These are phyloP conservation scores for Penicillium steckii DNA, from an alignment of 495 filamentous ascomycete genomes.

Conservation along the genomic window DNA sequence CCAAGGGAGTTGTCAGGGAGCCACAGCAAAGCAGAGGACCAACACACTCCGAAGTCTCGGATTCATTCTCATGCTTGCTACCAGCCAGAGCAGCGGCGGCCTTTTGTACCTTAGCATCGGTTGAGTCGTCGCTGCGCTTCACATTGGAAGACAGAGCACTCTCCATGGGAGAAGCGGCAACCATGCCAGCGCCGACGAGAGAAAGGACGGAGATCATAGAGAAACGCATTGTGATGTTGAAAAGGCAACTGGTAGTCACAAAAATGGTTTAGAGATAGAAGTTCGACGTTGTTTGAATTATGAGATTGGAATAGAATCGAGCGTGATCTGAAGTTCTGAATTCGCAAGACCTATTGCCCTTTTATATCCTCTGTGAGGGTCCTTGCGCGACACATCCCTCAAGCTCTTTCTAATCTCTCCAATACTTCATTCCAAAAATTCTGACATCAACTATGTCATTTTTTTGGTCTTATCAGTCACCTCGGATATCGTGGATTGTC, in stretches of 20 bases:
- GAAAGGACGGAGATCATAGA: conserved; percentile 27
- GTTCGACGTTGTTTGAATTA: conserved; percentile 2
- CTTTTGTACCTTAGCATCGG: conserved; percentile 12
- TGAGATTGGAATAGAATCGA: conserved; percentile 2
- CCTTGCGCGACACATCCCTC: background rate
- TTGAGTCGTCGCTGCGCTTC: conserved; percentile 7
- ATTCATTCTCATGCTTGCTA: conserved; percentile 10
- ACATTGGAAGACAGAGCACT: conserved; percentile 1
- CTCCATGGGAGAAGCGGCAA: conserved; percentile 13
- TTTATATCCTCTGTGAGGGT: conserved; percentile 8
- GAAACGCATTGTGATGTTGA: conserved; percentile 32
- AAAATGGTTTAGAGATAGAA: background rate
- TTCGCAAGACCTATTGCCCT: conserved; percentile 6
- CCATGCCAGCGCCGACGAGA: conserved; percentile 20
- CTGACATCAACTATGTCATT: too few species aligned
- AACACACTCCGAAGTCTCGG: conserved; percentile 24
- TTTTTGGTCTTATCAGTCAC: conserved; percentile 10
- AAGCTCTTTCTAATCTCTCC: background rate
- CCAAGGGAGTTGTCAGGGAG: conserved; percentile 33
- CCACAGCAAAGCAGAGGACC: conserved; percentile 32
- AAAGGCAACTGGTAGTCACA: background rate
- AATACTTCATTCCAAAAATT: background rate
- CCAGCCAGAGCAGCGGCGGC: conserved; percentile 11
- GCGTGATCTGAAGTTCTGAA: conserved; percentile 2
- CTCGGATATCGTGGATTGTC: background rate